Base-by-base conservation (phyloP, 139 green algal genomes). In the Tetraselmis chui region DNA sequence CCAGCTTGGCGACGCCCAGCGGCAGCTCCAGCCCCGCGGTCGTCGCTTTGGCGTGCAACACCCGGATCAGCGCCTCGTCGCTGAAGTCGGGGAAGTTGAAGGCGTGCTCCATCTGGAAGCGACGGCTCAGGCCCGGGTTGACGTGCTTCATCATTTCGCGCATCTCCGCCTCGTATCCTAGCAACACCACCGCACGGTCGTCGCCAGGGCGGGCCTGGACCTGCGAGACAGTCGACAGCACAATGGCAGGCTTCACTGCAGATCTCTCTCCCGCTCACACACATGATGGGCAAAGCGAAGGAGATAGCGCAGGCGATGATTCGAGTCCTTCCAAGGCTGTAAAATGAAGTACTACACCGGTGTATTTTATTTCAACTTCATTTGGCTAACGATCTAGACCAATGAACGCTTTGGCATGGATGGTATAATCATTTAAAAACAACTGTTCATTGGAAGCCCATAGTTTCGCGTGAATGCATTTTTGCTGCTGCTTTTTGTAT, bases 171-270 rank as follows among this genome's bases (percentile, higher is more conserved):
- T 83, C 28, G 77, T 91, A 91, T 11, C 88, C 88, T 76, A 91
- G 88, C 82, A 91, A 78, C 84, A 91, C 83, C 59, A 91, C 88
- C 77, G 85, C 89, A 77, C 84, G 84, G 82, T 91, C 88, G 77
- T 91, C 88, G 2, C 88, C 88, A 1, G 88, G 83, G 31, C 89
- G 85, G 0, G 85, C 88, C 67, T 91, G 88, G 28, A 91, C 45
- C 45, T 67, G 45, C 45, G 18, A 67, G 18, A 5, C 45, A 18
- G 45, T 5, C 45, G 18, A 18, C 45, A 67, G 45, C 45, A 18
- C 45, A 67, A 67, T 18, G 45, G 45, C 45, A 5, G 18, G 11
- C 11, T 5, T 67, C 45, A 25, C 45, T 67, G 45, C 45, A 67
- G 11, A n/a, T n/a, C n/a, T n/a, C n/a, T n/a, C n/a, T n/a, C n/a